Evolutionary conservation across 805 yeast species (phyloP).

Genomic region (Ogataea ganodermae): DNA sequence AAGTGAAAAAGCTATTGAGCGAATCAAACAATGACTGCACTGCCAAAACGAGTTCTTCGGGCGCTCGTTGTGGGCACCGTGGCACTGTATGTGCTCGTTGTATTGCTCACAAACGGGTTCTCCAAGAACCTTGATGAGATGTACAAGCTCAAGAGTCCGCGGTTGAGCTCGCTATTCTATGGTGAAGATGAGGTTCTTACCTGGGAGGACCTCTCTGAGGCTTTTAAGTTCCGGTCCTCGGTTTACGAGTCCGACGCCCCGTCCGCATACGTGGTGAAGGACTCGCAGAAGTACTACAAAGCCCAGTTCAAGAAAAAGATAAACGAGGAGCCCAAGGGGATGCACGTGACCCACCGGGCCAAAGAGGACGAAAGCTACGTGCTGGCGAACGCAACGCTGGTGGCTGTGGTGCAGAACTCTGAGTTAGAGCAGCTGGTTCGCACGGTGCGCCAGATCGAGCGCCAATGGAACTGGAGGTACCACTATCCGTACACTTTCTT

Average conservation of each 20-base stretch:
- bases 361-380: constrained; percentile 16
- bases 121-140: constrained; percentile 7
- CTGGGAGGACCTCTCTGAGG: constrained; percentile 15
- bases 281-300: constrained; percentile 40
- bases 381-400: constrained; percentile 65
- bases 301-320: constrained; percentile 33
- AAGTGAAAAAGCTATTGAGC: background rate
- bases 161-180: constrained; percentile 1
- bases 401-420: constrained; percentile 63
- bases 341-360: constrained; percentile 25
- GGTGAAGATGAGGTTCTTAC: constrained; percentile 10
- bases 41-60: constrained; percentile 18
- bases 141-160: constrained; percentile 15
- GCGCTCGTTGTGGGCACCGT: constrained; percentile 9
- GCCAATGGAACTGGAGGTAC: constrained; percentile 61
- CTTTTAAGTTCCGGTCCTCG: constrained; percentile 12
- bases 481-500: constrained; percentile 74
- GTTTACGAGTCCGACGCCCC: constrained; percentile 18
- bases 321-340: constrained; percentile 47
- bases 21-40: constrained; percentile 3
- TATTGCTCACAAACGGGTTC: constrained; percentile 3
- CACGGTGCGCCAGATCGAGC: constrained; percentile 60
- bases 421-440: constrained; percentile 50
- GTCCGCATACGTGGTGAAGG: constrained; percentile 32
- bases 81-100: constrained; percentile 6